Evolutionary conservation across 2,329 filamentous ascomycete genomes (phyloP).

Genomic region (Plectosphaerella sp.): DNA sequence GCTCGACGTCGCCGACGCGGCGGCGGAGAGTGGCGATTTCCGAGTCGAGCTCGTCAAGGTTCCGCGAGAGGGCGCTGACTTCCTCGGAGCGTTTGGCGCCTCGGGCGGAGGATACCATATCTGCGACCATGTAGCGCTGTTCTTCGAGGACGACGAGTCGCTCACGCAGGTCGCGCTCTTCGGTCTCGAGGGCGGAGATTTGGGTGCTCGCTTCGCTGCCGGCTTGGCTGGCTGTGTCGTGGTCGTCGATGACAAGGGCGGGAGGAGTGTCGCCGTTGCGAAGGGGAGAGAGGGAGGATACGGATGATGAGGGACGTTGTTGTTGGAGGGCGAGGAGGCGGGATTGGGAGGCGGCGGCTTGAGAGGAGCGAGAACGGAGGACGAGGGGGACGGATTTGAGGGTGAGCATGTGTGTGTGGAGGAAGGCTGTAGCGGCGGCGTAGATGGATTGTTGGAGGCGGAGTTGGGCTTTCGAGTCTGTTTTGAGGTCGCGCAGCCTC

Average conservation of each 20-base stretch:
- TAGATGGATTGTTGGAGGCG: conserved; percentile 79
- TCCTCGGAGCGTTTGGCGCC: conserved; percentile 80
- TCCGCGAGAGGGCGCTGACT: conserved; percentile 71
- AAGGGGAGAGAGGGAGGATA: conserved; percentile 32
- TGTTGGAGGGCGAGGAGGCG: conserved; percentile 29
- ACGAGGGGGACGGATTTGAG: conserved; percentile 70
- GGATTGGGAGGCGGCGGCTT: conserved; percentile 19
- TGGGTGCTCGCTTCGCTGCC: conserved; percentile 46
- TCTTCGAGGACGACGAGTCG: conserved; percentile 82
- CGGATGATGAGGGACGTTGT: conserved; percentile 25
- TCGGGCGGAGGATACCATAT: conserved; percentile 77
- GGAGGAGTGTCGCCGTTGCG: conserved; percentile 37
- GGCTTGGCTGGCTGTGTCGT: conserved; percentile 45
- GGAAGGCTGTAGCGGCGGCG: conserved; percentile 73
- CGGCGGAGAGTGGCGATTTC: conserved; percentile 68
- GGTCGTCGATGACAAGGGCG: conserved; percentile 23
- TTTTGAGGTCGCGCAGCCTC: conserved; percentile 74
- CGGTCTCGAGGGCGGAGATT: conserved; percentile 62
- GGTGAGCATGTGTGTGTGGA: conserved; percentile 88
- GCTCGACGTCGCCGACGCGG: conserved; percentile 64
- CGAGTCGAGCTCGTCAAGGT: conserved; percentile 73
- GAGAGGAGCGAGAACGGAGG: conserved; percentile 40
- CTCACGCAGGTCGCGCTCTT: conserved; percentile 80
- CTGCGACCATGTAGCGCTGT: conserved; percentile 82
- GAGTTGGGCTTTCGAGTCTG: conserved; percentile 66